Base-by-base conservation (phyloP, 1,139 yeast genomes). In the Blastobotrys indianensis region DNA sequence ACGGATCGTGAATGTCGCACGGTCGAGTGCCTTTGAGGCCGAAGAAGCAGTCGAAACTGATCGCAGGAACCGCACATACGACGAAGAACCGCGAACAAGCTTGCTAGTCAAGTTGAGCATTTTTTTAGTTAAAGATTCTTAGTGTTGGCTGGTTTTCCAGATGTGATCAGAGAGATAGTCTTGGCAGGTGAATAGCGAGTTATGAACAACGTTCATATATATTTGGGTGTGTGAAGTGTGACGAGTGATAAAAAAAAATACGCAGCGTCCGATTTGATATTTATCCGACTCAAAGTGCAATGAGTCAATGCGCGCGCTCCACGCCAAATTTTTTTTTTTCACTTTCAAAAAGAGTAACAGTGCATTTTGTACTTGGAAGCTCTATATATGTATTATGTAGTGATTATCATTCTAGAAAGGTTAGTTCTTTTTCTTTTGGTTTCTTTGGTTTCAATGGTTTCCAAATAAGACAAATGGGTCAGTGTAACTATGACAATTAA, bases 1-100 rank as follows among this genome's bases (percentile, higher is more conserved):
- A 64, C 90, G 80, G 59, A 92, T 82, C 33, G 95, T 83, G 60
- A 90, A 77, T 35, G 95, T 87, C 49, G 97, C 97, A 17, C 60
- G 50, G 29, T 45, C 48, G 7, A 45, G 41, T 28, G 38, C 51
- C 16, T 37, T 39, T n/a, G 25, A 4, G 25, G 25, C 7, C 25
- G 25, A 4, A 4, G 25, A 20, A 20, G 25, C 25, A 7, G 7
- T 41, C 10, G 42, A 33, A 13, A 33, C 17, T 9, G 41, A 23
- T 11, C 39, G 30, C 15, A 15, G 36, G 15, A 23, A 23, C 25
- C 30, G 37, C 16, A 25, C 30, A 29, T 16, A n/a, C 7, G 33
- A 23, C 13, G 32, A 32, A 32, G 35, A 29, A 17, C 29, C 12
- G n/a, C 45, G 34, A 20, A 33, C n/a, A 51, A 44, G 52, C 35